These are phyloP conservation scores for Taxillus chinensis DNA, from an alignment of 164 flowering plant species.

Conservation along the genomic window DNA sequence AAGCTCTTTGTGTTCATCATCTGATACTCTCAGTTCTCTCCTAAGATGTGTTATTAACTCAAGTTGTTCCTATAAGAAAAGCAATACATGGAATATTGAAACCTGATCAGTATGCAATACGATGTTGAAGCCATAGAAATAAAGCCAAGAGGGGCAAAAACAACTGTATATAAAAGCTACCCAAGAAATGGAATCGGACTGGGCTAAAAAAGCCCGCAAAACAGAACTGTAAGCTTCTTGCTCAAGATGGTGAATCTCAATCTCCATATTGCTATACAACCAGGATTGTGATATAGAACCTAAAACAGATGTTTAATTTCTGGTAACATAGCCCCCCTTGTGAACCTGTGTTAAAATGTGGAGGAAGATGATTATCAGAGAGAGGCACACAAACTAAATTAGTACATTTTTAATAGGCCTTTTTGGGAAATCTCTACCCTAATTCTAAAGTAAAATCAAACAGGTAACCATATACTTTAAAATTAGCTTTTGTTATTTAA, in stretches of 20 bases:
- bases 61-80: conserved; percentile 65
- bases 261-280: conserved; percentile 58
- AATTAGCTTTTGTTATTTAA: too few species aligned
- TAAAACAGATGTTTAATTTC: conserved; percentile 22
- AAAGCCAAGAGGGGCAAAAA: not conserved
- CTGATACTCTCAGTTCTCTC: conserved; percentile 81
- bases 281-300: conserved; percentile 28
- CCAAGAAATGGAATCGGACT: conserved; percentile 94
- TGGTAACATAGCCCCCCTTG: conserved; percentile 15
- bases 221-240: conserved; percentile 85
- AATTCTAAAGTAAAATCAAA: too few species aligned
- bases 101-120: not conserved
- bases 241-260: conserved; percentile 71
- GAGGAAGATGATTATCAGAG: conserved; percentile 30
- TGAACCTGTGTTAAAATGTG: conserved; percentile 21
- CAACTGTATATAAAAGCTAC: conserved; percentile 24
- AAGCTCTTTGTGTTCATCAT: conserved; percentile 87
- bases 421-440: too few species aligned
- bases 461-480: too few species aligned
- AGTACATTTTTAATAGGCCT: too few species aligned
- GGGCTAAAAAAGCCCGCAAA: conserved; percentile 92
- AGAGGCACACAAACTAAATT: too few species aligned
- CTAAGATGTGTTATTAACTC: conserved; percentile 84
- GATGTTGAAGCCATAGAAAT: not conserved
- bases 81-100: not conserved